Percentiles rank a stretch among this genome's conserved stretches.
These are phyloP conservation scores for Populus euphratica DNA, from an alignment of 345 rosid species.

Conservation along the genomic window DNA sequence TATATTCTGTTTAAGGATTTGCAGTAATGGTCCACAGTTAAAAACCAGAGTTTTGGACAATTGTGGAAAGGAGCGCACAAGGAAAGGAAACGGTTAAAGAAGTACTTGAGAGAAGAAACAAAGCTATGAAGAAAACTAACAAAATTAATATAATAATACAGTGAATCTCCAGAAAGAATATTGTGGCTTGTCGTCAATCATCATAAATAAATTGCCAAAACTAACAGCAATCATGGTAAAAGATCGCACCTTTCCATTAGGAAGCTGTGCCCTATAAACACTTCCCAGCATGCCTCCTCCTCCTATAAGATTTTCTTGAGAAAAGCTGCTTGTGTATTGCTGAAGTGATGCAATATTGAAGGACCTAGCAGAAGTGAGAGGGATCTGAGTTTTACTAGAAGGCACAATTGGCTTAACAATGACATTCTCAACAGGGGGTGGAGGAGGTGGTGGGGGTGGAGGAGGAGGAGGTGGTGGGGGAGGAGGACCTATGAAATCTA, in stretches of 20 bases:
- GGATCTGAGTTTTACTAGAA: constrained; percentile 40
- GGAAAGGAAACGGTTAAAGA: neutral
- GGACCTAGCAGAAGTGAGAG: constrained; percentile 56
- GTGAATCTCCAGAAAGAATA: neutral
- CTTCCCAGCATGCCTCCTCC: constrained; percentile 84
- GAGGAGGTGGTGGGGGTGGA: constrained; percentile 55
- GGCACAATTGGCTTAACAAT: constrained; percentile 46
- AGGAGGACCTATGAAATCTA: constrained; percentile 41
- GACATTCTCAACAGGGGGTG: constrained; percentile 49
- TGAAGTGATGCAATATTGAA: constrained; percentile 94
- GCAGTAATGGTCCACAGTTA: neutral
- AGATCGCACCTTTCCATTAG: constrained; percentile 66
- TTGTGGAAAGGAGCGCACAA: neutral
- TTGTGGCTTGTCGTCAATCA: neutral
- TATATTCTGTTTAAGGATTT: neutral
- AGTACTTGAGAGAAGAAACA: neutral
- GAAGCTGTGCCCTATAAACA: constrained; percentile 86
- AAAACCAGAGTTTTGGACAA: neutral
- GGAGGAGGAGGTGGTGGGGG: constrained; percentile 44
- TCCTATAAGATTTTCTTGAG: constrained; percentile 84
- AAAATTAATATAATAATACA: neutral
- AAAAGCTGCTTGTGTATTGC: constrained; percentile 91
- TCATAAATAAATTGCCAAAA: neutral
- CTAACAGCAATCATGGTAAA: constrained; percentile 3
- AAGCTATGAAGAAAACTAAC: neutral